Conservation (phyloP, 2,329 filamentous ascomycete genomes). For the Coniochaeta prunicola region DNA sequence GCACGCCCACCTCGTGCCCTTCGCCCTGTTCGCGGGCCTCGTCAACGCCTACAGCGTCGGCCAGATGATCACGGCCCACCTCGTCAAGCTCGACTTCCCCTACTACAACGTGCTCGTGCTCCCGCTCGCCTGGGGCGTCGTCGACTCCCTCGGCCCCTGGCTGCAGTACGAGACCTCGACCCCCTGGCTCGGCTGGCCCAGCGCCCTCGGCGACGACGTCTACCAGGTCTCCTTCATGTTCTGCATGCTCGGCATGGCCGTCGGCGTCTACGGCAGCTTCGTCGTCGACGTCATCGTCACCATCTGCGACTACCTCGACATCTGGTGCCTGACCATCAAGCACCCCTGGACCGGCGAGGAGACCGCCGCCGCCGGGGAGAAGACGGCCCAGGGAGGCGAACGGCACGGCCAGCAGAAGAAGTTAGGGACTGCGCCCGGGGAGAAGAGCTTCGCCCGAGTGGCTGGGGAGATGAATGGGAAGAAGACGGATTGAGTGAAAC, state of each 20-base stretch:
- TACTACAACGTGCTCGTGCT: constrained; percentile 80
- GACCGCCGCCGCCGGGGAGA: constrained; percentile 32
- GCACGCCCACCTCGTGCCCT: constrained; percentile 77
- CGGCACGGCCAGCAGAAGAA: constrained; percentile 4
- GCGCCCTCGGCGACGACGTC: constrained; percentile 63
- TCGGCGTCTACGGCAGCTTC: constrained; percentile 96
- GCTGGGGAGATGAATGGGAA: not conserved
- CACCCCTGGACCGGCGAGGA: constrained; percentile 52
- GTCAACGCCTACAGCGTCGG: constrained; percentile 94
- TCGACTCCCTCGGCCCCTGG: constrained; percentile 71
- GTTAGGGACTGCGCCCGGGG: not conserved
- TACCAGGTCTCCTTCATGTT: constrained; percentile 84
- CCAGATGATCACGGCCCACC: constrained; percentile 90
- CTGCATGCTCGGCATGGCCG: constrained; percentile 71
- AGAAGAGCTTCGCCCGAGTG: not conserved
- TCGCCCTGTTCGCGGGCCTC: constrained; percentile 79
- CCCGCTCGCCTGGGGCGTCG: constrained; percentile 69
- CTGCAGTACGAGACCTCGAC: constrained; percentile 44
- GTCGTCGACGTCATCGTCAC: constrained; percentile 95
- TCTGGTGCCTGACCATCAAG: constrained; percentile 98
- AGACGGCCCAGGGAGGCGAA: constrained; percentile 17
- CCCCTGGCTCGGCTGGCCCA: constrained; percentile 70
- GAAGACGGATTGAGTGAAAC: not conserved
- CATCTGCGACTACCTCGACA: constrained; percentile 96
- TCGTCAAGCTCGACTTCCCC: constrained; percentile 82